Evolutionary conservation across 768 basidiomycete genomes (phyloP).

Genomic region (Mycena belliarum): DNA sequence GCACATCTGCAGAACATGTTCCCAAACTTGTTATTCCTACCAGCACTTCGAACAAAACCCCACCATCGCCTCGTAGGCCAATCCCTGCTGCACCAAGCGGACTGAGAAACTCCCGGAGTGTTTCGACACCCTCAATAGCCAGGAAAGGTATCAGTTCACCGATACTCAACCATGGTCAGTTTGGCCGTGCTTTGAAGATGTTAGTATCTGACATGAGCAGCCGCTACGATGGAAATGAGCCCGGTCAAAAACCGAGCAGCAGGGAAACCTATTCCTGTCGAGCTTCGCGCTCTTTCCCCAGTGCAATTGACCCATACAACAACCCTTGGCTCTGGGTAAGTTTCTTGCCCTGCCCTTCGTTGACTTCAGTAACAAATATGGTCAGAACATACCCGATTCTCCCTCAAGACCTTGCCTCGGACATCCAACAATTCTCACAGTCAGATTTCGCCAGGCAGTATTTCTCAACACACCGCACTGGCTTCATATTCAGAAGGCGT

Average conservation of each 20-base stretch:
- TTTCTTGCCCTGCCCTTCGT: constrained; percentile 12
- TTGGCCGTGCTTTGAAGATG: constrained; percentile 3
- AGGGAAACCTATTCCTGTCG: constrained; percentile 64
- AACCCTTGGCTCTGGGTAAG: constrained; percentile 69
- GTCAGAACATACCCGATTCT: constrained; percentile 73
- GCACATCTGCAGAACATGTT: constrained; percentile 15
- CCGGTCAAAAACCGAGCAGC: constrained; percentile 68
- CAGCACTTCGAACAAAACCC: constrained; percentile 29
- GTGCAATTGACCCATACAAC: constrained; percentile 33
- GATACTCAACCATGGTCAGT: constrained; percentile 68
- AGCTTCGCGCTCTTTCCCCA: constrained; percentile 34
- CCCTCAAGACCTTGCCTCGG: constrained; percentile 76
- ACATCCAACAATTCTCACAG: constrained; percentile 86
- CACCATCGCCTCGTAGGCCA: constrained; percentile 48
- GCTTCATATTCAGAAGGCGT: constrained; percentile 80
- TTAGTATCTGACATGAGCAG: constrained; percentile 33
- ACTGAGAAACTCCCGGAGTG: constrained; percentile 36
- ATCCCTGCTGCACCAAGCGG: constrained; percentile 40
- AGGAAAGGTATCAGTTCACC: constrained; percentile 72
- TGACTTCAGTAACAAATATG: constrained; percentile 18
- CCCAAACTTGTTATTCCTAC: constrained; percentile 29
- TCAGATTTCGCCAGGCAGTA: constrained; percentile 85
- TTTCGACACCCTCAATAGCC: constrained; percentile 46
- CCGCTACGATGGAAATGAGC: constrained; percentile 72
- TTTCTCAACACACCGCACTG: constrained; percentile 88